phyloP scores from a whole-genome alignment of 2,329 filamentous ascomycete species.

The Exophiala sideris region DNA sequence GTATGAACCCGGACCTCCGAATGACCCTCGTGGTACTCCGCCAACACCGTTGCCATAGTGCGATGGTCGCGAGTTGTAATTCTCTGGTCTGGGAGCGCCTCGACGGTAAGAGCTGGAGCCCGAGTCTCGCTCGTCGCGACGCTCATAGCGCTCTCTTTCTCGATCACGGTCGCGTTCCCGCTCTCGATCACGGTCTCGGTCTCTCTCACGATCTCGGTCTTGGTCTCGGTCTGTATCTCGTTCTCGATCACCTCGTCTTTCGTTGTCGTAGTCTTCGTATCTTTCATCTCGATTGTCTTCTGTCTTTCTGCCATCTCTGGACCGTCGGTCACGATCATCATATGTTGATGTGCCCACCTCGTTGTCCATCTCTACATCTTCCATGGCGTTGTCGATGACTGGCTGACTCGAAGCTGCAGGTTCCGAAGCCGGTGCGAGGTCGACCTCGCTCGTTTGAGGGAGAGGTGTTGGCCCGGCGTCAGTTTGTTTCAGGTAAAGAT shows the following conservation, averaged over 20 bases:
- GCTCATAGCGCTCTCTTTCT: slow-evolving; percentile 21
- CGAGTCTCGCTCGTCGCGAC: slow-evolving; percentile 17
- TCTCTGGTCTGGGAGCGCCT: slow-evolving; percentile 4
- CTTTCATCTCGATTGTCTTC: slow-evolving; percentile 39
- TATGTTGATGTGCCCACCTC: slow-evolving; percentile 1
- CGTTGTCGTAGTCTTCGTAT: slow-evolving; percentile 23
- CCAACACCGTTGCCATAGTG: slow-evolving; percentile 28
- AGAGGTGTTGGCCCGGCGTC: neutral
- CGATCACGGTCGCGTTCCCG: slow-evolving; percentile 16
- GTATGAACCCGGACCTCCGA: slow-evolving; percentile 10
- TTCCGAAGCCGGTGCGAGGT: neutral
- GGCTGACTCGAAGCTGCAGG: neutral
- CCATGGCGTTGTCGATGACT: slow-evolving; percentile 12
- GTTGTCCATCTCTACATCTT: slow-evolving; percentile 35
- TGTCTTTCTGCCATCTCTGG: slow-evolving; percentile 25
- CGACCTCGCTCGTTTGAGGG: neutral
- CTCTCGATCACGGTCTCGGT: slow-evolving; percentile 16
- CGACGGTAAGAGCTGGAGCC: slow-evolving; percentile 11
- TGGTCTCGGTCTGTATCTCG: slow-evolving; percentile 14
- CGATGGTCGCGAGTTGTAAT: slow-evolving; percentile 22
- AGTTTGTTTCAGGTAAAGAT: slow-evolving; percentile 52
- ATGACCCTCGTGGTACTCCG: slow-evolving; percentile 9
- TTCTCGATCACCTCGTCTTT: slow-evolving; percentile 21
- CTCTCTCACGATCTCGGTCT: slow-evolving; percentile 19
- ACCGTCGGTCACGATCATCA: slow-evolving; percentile 9